A percentile compares a stretch with the other conserved stretches of the same genome.
These are phyloP conservation scores for Agastache rugosa DNA, from an alignment of 257 asterid genomes.

Conservation along the genomic window DNA sequence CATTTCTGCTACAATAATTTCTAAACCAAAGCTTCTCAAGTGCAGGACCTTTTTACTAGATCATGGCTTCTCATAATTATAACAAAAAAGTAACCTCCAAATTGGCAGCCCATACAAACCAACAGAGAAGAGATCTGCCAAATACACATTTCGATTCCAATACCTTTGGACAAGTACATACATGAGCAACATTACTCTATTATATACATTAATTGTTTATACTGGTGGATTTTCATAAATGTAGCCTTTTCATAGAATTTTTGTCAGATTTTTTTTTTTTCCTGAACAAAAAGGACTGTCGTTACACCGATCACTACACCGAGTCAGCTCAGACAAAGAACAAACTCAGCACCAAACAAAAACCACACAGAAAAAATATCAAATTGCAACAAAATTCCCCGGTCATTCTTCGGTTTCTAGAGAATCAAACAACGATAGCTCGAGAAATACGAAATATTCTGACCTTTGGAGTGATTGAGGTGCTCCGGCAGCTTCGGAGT, in stretches of 20 bases:
- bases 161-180: neutral
- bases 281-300: neutral
- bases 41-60: too few species aligned
- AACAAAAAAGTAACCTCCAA: neutral
- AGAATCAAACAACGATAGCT: neutral
- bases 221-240: neutral
- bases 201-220: too few species aligned
- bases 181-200: neutral
- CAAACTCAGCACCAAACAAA: neutral
- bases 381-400: neutral
- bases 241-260: neutral
- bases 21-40: neutral
- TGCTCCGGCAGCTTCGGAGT: neutral
- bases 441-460: neutral
- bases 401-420: neutral
- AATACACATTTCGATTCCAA: neutral
- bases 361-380: neutral
- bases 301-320: slow-evolving; percentile 4
- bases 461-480: slow-evolving; percentile 22
- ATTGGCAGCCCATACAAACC: neutral
- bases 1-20: neutral
- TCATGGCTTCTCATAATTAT: neutral
- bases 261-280: too few species aligned
- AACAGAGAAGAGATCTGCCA: too few species aligned
- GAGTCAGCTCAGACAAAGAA: slow-evolving; percentile 21